Evolutionary conservation across 208 protist species (phyloP), one percentile per base, ranked within the genome.

Genomic region (Wallacemonas sp.): DNA sequence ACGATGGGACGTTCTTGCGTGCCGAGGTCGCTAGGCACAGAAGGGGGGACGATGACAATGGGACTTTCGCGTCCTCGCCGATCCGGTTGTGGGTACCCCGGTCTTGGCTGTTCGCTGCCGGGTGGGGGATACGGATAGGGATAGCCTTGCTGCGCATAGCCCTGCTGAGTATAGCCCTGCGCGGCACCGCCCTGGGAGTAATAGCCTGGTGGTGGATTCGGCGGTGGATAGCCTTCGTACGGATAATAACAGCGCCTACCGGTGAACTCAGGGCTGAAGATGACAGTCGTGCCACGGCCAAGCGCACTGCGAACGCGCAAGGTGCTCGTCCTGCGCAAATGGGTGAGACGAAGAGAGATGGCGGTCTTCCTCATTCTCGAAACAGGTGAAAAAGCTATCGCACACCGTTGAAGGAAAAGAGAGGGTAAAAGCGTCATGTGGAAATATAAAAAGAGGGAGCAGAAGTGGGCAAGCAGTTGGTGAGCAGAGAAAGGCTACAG

Each of bases 1-100:
- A 94, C 85, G 42, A 94, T 71, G 12, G 89, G 89, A 32, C 83
- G 78, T 53, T 90, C 85, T 29, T 83, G 79, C 0, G 83, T 94
- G 48, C 89, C 89, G 32, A 94, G 58, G 26, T 91, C 81, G 44
- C 55, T 73, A 19, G 73, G 62, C 4, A 82, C 55, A 9, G 66
- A 70, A 29, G 50, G 26, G 8, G 42, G 59, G 19, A 57, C 50
- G 30, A 57, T 57, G 50, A 57, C 50, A 19, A 57, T 57, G 36
- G 50, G 50, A n/a, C 50, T 57, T 57, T 57, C 50, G 30, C 50
- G 50, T 12, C 50, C 50, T 4, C n/a, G 50, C 21, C 48, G 59
- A 38, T 78, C 71, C 9, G 32, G 68, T 52, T 32, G 71, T 48
- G 38, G 64, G 66, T 24, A 66, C 59, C 19, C 27, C 54, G 32